Conservation (phyloP, 2,329 filamentous ascomycete species). For the Neonectria faginata region DNA sequence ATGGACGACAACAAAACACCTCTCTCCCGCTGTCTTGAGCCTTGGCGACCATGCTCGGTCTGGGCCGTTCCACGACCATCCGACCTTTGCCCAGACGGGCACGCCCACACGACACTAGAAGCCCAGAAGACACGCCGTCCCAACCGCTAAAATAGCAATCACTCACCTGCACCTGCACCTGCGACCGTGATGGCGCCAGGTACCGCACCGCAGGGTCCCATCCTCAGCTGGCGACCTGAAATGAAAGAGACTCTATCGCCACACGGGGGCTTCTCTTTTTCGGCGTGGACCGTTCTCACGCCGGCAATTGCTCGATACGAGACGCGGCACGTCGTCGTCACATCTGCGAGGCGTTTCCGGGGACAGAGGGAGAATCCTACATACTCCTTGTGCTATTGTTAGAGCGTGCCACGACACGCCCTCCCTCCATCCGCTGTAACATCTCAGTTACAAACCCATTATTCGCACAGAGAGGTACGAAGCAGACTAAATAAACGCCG, state of each 20-base stretch:
- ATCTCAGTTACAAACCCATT: not conserved
- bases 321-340: not conserved
- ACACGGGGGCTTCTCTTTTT: not conserved
- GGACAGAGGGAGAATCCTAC: not conserved
- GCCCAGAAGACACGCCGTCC: not conserved
- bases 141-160: not conserved
- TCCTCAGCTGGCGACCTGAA: not conserved
- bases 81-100: not conserved
- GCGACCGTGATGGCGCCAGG: not conserved
- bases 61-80: conserved; percentile 1
- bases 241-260: not conserved
- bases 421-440: not conserved
- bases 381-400: not conserved
- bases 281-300: too few relatives aligned
- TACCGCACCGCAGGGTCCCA: not conserved
- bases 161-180: not conserved
- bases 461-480: not conserved
- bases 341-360: not conserved
- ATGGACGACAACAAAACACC: not conserved
- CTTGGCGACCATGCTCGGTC: not conserved
- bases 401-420: not conserved
- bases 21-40: not conserved
- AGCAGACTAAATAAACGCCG: not conserved
- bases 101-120: not conserved
- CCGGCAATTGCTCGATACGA: conserved; percentile 4